Evolutionary conservation across 75 land plant species (phyloP), one percentile per base, ranked within the genome.

Genomic region (Ceratopteris richardii): DNA sequence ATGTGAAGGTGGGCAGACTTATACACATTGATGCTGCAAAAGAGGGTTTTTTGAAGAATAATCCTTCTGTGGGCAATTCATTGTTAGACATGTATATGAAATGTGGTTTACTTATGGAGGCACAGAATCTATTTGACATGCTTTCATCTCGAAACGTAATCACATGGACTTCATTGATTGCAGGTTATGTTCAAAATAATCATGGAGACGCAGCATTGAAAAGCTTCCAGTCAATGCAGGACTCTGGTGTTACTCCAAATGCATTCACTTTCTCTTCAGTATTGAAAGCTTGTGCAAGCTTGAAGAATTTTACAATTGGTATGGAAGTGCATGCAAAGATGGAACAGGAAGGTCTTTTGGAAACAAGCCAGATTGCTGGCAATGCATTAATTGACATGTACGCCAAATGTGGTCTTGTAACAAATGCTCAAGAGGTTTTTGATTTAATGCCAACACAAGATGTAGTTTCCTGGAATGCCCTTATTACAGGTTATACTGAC

Each of bases 1-100:
- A 60, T 25, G 53, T 82, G 46, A 68, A 74, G 19, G 14, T 60
- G 28, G 84, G 80, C 12, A 66, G 30, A 61, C 44, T 1, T 4
- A 43, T 82, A 29, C 80, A 82, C 59, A 74, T 58, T 11, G 58
- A 66, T 60, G 62, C 64, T 12, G 64, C 67, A 24, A 82, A 67
- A 46, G 64, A 48, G 53, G 75, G 65, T 30, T 57, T 42, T 9
- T 47, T 61, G 16, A 28, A 19, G 20, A 61, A 41, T 26, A 77
- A 70, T 60, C 18, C 22, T 31, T 44, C 46, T 29, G 42, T 64
- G 9, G 58, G 72, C 22, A 74, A 51, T 57, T 50, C 66, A 29
- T 59, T 74, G 30, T 18, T 74, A 23, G 18, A 50, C 42, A 54
- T 74, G 67, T 74, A 74, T 58, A 31, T 46, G 1, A 74, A 63